phyloP scores from a whole-genome alignment of 2,329 filamentous ascomycete genomes.

The Ceratocystis variospora region DNA sequence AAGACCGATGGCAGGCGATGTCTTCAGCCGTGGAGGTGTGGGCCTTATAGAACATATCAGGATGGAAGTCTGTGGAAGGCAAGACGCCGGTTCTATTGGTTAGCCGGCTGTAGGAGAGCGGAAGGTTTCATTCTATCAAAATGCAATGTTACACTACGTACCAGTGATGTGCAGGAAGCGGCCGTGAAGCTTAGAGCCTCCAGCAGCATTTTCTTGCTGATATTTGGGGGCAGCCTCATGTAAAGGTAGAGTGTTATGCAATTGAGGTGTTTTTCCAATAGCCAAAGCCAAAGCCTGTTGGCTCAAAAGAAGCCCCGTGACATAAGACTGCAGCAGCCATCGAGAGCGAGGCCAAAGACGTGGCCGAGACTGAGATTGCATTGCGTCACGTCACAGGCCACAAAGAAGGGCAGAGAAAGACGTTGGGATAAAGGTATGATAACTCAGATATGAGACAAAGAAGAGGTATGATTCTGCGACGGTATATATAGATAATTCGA shows the following conservation, averaged over 20 bases:
- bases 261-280: background rate
- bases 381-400: background rate
- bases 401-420: background rate
- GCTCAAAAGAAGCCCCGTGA: constrained; percentile 9
- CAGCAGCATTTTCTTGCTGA: background rate
- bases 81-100: constrained; percentile 1
- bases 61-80: constrained; percentile 61
- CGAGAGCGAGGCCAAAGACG: constrained; percentile 9
- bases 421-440: background rate
- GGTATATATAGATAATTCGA: background rate
- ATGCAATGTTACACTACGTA: constrained; percentile 29
- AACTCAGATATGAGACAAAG: background rate
- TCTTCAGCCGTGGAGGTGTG: constrained; percentile 57
- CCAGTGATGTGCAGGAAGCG: constrained; percentile 82
- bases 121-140: constrained; percentile 9
- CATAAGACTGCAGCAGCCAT: constrained; percentile 4
- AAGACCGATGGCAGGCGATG: constrained; percentile 63
- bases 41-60: constrained; percentile 72
- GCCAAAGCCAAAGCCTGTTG: constrained; percentile 12
- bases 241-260: background rate
- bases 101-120: constrained; percentile 13
- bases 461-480: background rate
- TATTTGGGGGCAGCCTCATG: background rate
- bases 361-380: constrained; percentile 8
- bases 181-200: constrained; percentile 39